A percentile compares a stretch with the other conserved stretches of the same genome.
phyloP scores from a whole-genome alignment of 1,284 basidiomycete genomes.

The Vanrija sp. region DNA sequence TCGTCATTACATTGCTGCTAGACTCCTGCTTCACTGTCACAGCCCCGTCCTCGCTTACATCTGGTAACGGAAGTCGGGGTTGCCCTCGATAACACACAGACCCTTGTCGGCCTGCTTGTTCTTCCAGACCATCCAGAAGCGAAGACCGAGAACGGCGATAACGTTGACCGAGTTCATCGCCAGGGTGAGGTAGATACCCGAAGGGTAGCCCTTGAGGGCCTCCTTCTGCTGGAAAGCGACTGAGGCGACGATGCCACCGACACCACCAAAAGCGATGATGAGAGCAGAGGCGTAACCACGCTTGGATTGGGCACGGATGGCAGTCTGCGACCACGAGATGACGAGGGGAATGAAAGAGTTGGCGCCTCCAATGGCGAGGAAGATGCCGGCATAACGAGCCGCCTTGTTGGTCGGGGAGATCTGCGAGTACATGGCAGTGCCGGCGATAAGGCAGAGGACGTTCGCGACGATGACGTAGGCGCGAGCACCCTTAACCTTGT shows the following conservation, averaged over 20 bases:
- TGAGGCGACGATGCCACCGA: constrained; percentile 52
- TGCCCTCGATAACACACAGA: constrained; percentile 9
- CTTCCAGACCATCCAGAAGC: constrained; percentile 1
- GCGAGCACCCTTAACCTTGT: constrained; percentile 26
- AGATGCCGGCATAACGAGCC: constrained; percentile 26
- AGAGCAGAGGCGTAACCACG: constrained; percentile 43
- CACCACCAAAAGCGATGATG: constrained; percentile 48
- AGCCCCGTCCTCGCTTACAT: not conserved
- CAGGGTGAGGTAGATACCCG: constrained; percentile 26
- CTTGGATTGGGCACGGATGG: constrained; percentile 50
- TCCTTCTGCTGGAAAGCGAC: constrained; percentile 29
- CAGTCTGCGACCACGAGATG: constrained; percentile 45
- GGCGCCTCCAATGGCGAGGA: constrained; percentile 46
- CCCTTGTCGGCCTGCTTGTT: constrained; percentile 15
- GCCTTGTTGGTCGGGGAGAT: not conserved
- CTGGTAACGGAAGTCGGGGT: constrained; percentile 12
- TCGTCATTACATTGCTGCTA: no score
- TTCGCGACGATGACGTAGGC: constrained; percentile 11
- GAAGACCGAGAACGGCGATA: constrained; percentile 1
- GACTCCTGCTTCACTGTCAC: no score
- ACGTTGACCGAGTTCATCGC: constrained; percentile 14
- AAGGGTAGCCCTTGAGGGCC: constrained; percentile 26
- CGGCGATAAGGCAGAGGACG: constrained; percentile 7
- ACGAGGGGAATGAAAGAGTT: constrained; percentile 37
- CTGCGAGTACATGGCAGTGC: constrained; percentile 19